Evolutionary conservation across 2,329 filamentous ascomycete species (phyloP), one percentile per base, ranked within the genome.

Genomic region (Paramyrothecium roridum): DNA sequence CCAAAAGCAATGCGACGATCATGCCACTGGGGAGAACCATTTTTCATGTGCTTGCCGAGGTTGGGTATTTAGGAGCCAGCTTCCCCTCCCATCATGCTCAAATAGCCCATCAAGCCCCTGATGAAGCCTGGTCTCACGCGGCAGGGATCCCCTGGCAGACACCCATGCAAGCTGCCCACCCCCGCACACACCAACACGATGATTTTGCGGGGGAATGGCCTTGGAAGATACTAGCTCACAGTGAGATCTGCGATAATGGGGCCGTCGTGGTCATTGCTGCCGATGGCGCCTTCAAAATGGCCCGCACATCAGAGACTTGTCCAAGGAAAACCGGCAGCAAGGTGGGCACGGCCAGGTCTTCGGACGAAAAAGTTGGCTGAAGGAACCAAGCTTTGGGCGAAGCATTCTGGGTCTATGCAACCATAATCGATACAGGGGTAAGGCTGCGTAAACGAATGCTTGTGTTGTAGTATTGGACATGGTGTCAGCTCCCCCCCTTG

Each of bases 1-100:
- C 7, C 13, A 43, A 16, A 16, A 13, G n/a, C 7, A 43, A 6
- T 8, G 12, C n/a, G n/a, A 17, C n/a, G 37, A 43, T 43, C 54
- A 56, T 60, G 57, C 55, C 55, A 52, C 55, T 47, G 20, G 40
- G 54, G 55, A 21, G 26, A 30, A 54, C 54, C 52, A 57, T 57
- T 50, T 57, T 51, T 65, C 63, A 65, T 65, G 62, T 65, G 63
- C 58, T 60, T 63, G 61, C 63, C 63, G 63, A 65, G 63, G 63
- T 53, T 62, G 53, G 50, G 50, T 47, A 17, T 33, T 17, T 43
- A 43, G n/a, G 37, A 16, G 13, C 37, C 37, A 43, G 37, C 37
- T 43, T 43, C n/a, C 26, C 26, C 26, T 30, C 26, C 26, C 26
- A 30, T 30, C 26, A 30, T 30, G 26, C 26, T 10, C 10, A 10